phyloP scores from a whole-genome alignment of 805 yeast species.

The Teunomyces funiuensis region DNA sequence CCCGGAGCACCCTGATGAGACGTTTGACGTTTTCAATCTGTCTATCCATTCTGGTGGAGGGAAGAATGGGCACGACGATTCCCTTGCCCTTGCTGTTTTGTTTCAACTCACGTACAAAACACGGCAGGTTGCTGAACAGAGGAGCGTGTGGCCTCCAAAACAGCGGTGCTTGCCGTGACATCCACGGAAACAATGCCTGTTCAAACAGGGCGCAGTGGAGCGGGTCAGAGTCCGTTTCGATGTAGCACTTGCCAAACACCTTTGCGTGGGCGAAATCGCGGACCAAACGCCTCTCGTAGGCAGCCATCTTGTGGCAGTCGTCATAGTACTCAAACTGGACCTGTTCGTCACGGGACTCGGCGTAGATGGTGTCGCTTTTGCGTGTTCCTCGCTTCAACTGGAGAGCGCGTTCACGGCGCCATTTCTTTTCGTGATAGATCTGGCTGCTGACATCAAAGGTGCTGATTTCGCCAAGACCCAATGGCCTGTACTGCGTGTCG shows the following conservation, averaged over 20 bases:
- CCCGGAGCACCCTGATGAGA: conserved; percentile 25
- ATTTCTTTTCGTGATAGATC: conserved; percentile 25
- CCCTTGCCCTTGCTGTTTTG: conserved; percentile 26
- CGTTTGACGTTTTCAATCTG: conserved; percentile 21
- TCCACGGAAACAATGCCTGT: conserved; percentile 28
- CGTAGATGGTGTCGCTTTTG: conserved; percentile 12
- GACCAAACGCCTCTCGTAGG: conserved; percentile 17
- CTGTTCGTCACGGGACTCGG: conserved; percentile 12
- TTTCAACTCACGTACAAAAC: conserved; percentile 15
- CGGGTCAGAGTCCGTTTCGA: conserved; percentile 7
- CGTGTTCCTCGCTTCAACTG: conserved; percentile 14
- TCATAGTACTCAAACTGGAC: conserved; percentile 12
- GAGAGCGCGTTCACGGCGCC: conserved; percentile 23
- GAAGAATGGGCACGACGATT: conserved; percentile 30
- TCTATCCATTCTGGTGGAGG: conserved; percentile 11
- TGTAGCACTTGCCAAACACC: conserved; percentile 28
- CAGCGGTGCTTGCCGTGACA: conserved; percentile 24
- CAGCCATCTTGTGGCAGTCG: conserved; percentile 8
- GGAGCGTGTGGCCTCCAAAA: conserved; percentile 9
- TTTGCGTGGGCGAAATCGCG: conserved; percentile 21
- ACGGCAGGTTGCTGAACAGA: conserved; percentile 2
- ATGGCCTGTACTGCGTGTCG: neutral
- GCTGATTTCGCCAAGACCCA: neutral
- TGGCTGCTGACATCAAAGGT: conserved; percentile 16
- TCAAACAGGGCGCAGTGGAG: conserved; percentile 15